Conservation (phyloP, 768 basidiomycete genomes). For the Saitozyma sp. region DNA sequence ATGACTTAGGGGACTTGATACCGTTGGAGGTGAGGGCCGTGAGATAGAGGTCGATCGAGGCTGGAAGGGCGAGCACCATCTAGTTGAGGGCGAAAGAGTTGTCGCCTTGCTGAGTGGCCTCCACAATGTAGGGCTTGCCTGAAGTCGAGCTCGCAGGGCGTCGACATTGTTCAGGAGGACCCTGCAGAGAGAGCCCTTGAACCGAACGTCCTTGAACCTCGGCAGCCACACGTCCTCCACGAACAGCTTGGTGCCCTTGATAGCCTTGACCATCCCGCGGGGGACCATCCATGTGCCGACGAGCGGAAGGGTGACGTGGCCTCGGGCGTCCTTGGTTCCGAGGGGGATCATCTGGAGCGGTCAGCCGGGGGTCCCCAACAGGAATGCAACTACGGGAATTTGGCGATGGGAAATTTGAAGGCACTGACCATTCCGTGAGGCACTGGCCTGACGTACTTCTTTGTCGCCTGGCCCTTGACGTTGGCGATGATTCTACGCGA, state of each 20-base stretch:
- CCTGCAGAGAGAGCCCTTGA: too few relatives aligned
- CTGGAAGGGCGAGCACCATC: too few relatives aligned
- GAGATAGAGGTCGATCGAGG: too few relatives aligned
- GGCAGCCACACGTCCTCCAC: conserved; percentile 70
- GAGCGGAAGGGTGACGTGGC: conserved; percentile 51
- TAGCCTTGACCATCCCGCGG: conserved; percentile 89
- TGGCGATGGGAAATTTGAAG: conserved; percentile 57
- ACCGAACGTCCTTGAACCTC: conserved; percentile 62
- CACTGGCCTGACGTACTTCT: conserved; percentile 55
- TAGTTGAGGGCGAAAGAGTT: too few relatives aligned
- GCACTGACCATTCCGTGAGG: conserved; percentile 78
- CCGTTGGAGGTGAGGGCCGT: too few relatives aligned
- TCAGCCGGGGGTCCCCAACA: neutral
- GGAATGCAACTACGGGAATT: neutral
- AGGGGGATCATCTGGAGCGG: conserved; percentile 23
- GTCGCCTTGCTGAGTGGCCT: too few relatives aligned
- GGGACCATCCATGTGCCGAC: conserved; percentile 92
- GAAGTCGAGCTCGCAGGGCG: too few relatives aligned
- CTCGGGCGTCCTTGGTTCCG: conserved; percentile 25
- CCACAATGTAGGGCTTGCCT: too few relatives aligned
- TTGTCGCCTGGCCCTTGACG: conserved; percentile 22
- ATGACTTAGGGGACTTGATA: too few relatives aligned
- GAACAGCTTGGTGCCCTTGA: conserved; percentile 82
- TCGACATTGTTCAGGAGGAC: too few relatives aligned
- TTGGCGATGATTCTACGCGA: conserved; percentile 28